Evolutionary conservation across 2,329 filamentous ascomycete species (phyloP).

Genomic region (Scedosporium minutisporum): DNA sequence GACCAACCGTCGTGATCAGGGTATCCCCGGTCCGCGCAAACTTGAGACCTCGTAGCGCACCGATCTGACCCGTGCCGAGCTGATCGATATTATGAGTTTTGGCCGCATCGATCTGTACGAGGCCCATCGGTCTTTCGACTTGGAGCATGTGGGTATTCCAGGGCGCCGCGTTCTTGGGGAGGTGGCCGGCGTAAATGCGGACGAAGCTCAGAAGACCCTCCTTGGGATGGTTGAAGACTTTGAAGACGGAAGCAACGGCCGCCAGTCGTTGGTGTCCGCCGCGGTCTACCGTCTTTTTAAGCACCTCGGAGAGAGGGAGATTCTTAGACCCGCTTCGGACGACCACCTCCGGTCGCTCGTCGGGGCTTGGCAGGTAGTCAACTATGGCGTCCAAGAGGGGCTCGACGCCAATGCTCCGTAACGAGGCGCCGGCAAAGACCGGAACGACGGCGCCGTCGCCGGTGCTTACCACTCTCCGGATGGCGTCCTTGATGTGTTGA

Average conservation of each 20-base stretch:
- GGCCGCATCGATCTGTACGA: slow-evolving; percentile 83
- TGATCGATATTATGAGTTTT: slow-evolving; percentile 76
- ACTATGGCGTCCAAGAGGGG: slow-evolving; percentile 81
- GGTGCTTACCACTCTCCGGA: slow-evolving; percentile 61
- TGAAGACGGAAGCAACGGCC: slow-evolving; percentile 68
- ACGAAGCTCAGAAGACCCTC: slow-evolving; percentile 87
- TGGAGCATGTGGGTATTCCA: slow-evolving; percentile 80
- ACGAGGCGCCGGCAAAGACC: slow-evolving; percentile 84
- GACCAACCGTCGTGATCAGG: slow-evolving; percentile 60
- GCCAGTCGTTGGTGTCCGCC: slow-evolving; percentile 25
- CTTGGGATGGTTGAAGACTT: slow-evolving; percentile 81
- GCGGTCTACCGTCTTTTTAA: slow-evolving; percentile 28
- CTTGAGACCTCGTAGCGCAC: slow-evolving; percentile 84
- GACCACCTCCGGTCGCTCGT: slow-evolving; percentile 69
- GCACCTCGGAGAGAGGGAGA: slow-evolving; percentile 23
- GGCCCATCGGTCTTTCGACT: slow-evolving; percentile 69
- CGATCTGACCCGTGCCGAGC: slow-evolving; percentile 81
- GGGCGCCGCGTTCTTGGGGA: slow-evolving; percentile 63
- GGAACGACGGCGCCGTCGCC: slow-evolving; percentile 69
- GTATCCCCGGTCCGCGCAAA: slow-evolving; percentile 91
- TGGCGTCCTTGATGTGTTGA: slow-evolving; percentile 57
- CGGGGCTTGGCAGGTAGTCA: slow-evolving; percentile 76
- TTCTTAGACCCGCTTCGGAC: slow-evolving; percentile 57
- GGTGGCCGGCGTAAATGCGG: slow-evolving; percentile 76
- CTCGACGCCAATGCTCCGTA: slow-evolving; percentile 89